These are phyloP conservation scores for Chaetomium strumarium DNA, from an alignment of 2,329 filamentous ascomycete species.

Conservation along the genomic window DNA sequence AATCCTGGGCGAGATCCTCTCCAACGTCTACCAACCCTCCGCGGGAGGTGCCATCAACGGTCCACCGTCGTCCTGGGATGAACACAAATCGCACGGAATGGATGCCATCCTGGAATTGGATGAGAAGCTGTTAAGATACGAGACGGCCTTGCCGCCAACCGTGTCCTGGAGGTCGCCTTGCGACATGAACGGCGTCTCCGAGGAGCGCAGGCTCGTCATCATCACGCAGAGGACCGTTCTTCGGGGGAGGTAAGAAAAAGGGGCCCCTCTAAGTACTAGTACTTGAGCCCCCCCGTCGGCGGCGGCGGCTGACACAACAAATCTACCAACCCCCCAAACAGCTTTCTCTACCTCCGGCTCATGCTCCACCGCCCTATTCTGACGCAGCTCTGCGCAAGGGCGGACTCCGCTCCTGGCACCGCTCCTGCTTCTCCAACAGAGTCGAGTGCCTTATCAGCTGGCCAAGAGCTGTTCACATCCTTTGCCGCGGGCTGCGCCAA, in stretches of 20 bases:
- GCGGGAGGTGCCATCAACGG: background rate
- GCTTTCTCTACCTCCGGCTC: slow-evolving; percentile 21
- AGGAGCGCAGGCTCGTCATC: slow-evolving; percentile 8
- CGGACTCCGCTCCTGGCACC: background rate
- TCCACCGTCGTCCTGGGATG: background rate
- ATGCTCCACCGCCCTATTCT: slow-evolving; percentile 24
- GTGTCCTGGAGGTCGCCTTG: slow-evolving; percentile 19
- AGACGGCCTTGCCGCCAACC: slow-evolving; percentile 9
- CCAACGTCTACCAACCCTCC: slow-evolving; percentile 18
- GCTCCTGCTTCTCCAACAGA: slow-evolving; percentile 2
- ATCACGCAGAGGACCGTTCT: slow-evolving; percentile 17
- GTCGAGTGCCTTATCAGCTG: background rate
- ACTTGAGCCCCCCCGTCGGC: background rate
- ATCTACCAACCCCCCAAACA: too few relatives aligned
- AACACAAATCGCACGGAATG: slow-evolving; percentile 13
- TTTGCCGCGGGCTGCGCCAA: slow-evolving; percentile 18
- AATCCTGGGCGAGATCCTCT: slow-evolving; percentile 21
- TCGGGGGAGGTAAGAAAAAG: slow-evolving; percentile 12
- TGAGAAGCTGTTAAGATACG: slow-evolving; percentile 17
- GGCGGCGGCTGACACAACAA: background rate
- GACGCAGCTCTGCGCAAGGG: slow-evolving; percentile 15
- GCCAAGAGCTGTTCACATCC: slow-evolving; percentile 14
- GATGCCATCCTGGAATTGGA: slow-evolving; percentile 21
- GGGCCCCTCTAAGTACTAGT: background rate
- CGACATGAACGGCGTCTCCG: slow-evolving; percentile 12